Base-by-base conservation (phyloP, 257 asterid genomes). In the Scutellaria barbata region DNA sequence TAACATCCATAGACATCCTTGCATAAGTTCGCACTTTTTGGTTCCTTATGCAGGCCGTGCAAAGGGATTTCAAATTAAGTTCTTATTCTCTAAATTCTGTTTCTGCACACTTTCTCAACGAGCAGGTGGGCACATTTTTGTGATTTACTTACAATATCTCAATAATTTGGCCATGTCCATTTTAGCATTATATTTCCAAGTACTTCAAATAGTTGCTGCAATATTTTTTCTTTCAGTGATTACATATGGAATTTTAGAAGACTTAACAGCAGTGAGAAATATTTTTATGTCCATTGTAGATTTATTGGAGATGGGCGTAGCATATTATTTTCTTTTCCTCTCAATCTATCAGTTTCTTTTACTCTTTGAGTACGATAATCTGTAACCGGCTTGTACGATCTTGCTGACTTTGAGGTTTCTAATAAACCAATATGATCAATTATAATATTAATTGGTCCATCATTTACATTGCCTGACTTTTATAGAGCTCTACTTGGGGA, bases 31-130 rank as follows among this genome's bases (percentile, higher is more conserved):
- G 33, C 22, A 41, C 66, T 40, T 73, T 76, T 66, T 54, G 58
- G 59, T 69, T 73, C 75, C 59, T 59, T 72, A 35, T 77, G 73
- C 87, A 95, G 99, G 96, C 69, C 22, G 71, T 95, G 87, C 99
- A 92, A 77, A 92, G 98, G 86, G 98, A 95, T 78, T 72, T 92
- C 84, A 95, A 95, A 77, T 77, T 95, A 67, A 95, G 99, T 77
- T 95, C 99, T 13, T 95, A 95, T 79, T 95, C 99, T 3, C 80
- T 95, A 54, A 95, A 95, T 85, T 89, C 98, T 56, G 99, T 95
- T 69, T 95, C 99, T 55, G 90, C 99, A 16, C 99, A 89, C 90
- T 95, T 95, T 81, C 96, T 95, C 65, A 89, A 88, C 69, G 99
- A 95, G 81, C 99, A 94, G 89, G 99, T 88, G 78, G 66, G 79